Evolutionary conservation across 2,329 filamentous ascomycete genomes (phyloP).

Genomic region (Arthrobotrys conoides): DNA sequence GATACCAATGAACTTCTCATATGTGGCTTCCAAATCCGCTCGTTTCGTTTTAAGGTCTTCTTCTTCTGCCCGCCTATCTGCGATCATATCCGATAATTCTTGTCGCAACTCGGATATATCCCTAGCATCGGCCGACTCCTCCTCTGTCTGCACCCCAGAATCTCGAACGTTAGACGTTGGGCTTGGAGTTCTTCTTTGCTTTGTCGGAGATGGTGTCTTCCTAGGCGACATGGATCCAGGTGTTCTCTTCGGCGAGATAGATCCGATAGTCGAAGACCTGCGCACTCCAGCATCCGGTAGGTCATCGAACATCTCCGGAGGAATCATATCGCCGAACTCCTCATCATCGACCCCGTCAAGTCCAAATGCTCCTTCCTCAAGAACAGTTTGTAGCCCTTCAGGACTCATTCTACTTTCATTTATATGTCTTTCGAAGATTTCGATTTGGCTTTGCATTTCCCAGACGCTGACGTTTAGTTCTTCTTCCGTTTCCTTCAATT

Average conservation of each 20-base stretch:
- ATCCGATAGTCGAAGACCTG: conserved; percentile 13
- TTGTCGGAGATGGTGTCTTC: conserved; percentile 50
- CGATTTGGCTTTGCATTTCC: conserved; percentile 56
- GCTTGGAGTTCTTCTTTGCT: conserved; percentile 38
- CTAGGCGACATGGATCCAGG: conserved; percentile 31
- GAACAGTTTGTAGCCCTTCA: conserved; percentile 36
- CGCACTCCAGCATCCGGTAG: conserved; percentile 33
- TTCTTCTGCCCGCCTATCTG: conserved; percentile 46
- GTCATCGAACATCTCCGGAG: conserved; percentile 48
- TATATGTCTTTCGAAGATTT: conserved; percentile 56
- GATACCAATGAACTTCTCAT: conserved; percentile 55
- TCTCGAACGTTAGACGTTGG: conserved; percentile 27
- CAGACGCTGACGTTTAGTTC: conserved; percentile 59
- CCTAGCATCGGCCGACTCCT: conserved; percentile 20
- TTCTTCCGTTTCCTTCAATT: conserved; percentile 58
- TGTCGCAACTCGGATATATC: conserved; percentile 42
- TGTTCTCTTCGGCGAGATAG: conserved; percentile 11
- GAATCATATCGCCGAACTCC: conserved; percentile 29
- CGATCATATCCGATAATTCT: conserved; percentile 46
- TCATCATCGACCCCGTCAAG: not conserved
- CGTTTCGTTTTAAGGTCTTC: conserved; percentile 35
- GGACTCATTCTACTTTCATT: conserved; percentile 57
- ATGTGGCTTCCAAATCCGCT: conserved; percentile 52
- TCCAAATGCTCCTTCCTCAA: conserved; percentile 18
- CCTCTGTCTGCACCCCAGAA: conserved; percentile 34